phyloP scores from a whole-genome alignment of 495 filamentous ascomycete genomes.

The Rusavskia elegans region DNA sequence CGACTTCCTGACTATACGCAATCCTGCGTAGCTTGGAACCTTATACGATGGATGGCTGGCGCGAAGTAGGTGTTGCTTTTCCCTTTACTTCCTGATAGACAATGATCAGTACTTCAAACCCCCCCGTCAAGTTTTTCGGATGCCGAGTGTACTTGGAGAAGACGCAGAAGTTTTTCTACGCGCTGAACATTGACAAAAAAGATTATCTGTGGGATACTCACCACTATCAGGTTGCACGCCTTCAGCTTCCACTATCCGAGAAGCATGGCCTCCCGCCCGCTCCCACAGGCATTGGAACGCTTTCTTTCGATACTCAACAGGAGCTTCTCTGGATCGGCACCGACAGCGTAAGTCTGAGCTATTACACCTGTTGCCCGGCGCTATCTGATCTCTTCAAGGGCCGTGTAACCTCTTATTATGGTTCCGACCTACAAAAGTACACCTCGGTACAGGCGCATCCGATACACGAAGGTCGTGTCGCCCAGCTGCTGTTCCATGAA shows the following conservation, averaged over 20 bases:
- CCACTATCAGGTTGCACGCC: neutral
- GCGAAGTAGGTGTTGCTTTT: too few species aligned
- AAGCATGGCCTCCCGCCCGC: neutral
- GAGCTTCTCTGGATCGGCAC: constrained; percentile 89
- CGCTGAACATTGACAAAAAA: neutral
- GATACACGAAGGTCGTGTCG: constrained; percentile 49
- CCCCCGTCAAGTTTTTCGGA: too few species aligned
- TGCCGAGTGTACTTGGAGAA: too few species aligned
- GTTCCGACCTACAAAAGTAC: constrained; percentile 61
- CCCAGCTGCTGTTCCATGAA: constrained; percentile 73
- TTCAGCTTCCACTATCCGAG: neutral
- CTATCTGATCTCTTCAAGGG: constrained; percentile 36
- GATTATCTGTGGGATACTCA: neutral
- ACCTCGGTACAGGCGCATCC: constrained; percentile 62
- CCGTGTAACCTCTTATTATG: constrained; percentile 70
- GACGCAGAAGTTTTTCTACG: too few species aligned
- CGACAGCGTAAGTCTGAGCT: constrained; percentile 48
- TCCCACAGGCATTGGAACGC: constrained; percentile 19
- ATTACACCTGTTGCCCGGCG: neutral
- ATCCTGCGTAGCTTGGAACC: too few species aligned
- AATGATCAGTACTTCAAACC: too few species aligned
- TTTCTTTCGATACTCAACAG: constrained; percentile 75
- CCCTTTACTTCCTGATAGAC: too few species aligned
- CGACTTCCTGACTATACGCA: too few species aligned
- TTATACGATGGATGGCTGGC: too few species aligned